A percentile compares a stretch with the other conserved stretches of the same genome.
Conservation (phyloP, 2,329 filamentous ascomycete species). For the Verticillium tricorpus region DNA sequence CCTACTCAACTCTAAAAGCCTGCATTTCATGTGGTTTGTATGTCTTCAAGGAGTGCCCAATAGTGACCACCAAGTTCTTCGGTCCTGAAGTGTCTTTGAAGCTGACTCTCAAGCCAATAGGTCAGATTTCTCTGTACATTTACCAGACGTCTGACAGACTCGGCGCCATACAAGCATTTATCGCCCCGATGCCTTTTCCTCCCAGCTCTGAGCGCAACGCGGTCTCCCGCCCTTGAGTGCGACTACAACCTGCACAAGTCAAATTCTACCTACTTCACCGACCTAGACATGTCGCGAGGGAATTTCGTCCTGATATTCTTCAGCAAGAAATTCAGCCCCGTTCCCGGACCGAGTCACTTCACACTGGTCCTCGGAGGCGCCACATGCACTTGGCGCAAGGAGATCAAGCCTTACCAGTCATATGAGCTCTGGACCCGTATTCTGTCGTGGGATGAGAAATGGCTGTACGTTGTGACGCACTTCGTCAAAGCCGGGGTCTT, state of each 20-base stretch:
- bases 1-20: conserved; percentile 4
- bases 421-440: conserved; percentile 11
- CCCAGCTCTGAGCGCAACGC: conserved; percentile 52
- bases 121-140: conserved; percentile 29
- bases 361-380: conserved; percentile 42
- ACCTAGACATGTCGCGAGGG: conserved; percentile 78
- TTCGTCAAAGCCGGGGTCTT: conserved; percentile 61
- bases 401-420: conserved; percentile 8
- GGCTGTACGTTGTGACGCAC: conserved; percentile 71
- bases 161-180: conserved; percentile 16
- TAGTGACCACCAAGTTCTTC: neutral
- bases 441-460: conserved; percentile 68
- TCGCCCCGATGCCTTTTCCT: conserved; percentile 28
- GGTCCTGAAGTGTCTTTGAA: too few relatives aligned
- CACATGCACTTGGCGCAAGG: conserved; percentile 5
- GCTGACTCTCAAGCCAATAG: conserved; percentile 11
- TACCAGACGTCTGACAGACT: conserved; percentile 20
- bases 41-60: neutral
- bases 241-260: conserved; percentile 85
- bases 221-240: conserved; percentile 68
- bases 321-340: conserved; percentile 22
- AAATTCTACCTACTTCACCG: conserved; percentile 83
- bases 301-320: conserved; percentile 70
- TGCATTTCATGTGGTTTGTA: conserved; percentile 5
- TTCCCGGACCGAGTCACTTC: conserved; percentile 47